Evolutionary conservation across 495 filamentous ascomycete species (phyloP).

Genomic region (Penicillium atrosanguineum): DNA sequence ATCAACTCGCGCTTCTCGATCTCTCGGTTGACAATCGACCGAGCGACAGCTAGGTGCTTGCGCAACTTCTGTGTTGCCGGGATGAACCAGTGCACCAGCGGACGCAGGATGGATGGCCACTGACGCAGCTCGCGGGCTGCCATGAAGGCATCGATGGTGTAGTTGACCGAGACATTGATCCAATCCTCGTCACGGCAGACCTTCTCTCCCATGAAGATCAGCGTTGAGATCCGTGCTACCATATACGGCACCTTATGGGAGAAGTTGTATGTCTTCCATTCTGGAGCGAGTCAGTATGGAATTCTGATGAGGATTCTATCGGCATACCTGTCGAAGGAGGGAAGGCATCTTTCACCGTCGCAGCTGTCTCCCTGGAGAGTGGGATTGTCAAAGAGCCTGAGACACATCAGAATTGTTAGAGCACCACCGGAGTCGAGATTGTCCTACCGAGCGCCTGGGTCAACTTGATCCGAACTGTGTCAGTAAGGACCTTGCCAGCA

Average conservation of each 20-base stretch:
- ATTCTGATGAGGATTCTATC: neutral
- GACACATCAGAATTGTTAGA: neutral
- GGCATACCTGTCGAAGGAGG: slow-evolving; percentile 36
- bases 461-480: slow-evolving; percentile 44
- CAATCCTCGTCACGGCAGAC: slow-evolving; percentile 56
- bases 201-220: slow-evolving; percentile 55
- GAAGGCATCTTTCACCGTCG: slow-evolving; percentile 36
- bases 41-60: slow-evolving; percentile 21
- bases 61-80: slow-evolving; percentile 29
- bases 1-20: slow-evolving; percentile 27
- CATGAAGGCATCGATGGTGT: slow-evolving; percentile 51
- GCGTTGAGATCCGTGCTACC: slow-evolving; percentile 56
- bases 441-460: slow-evolving; percentile 45
- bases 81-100: slow-evolving; percentile 37
- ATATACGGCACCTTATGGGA: slow-evolving; percentile 35
- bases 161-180: slow-evolving; percentile 54
- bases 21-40: slow-evolving; percentile 31
- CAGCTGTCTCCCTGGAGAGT: slow-evolving; percentile 43
- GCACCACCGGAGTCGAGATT: neutral
- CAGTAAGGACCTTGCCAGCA: slow-evolving; percentile 25
- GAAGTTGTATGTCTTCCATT: slow-evolving; percentile 33
- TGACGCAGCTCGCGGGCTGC: slow-evolving; percentile 30
- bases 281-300: slow-evolving; percentile 10
- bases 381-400: slow-evolving; percentile 35
- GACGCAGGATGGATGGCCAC: slow-evolving; percentile 37